phyloP scores from a whole-genome alignment of 345 rosid genomes.

The Passiflora organensis region DNA sequence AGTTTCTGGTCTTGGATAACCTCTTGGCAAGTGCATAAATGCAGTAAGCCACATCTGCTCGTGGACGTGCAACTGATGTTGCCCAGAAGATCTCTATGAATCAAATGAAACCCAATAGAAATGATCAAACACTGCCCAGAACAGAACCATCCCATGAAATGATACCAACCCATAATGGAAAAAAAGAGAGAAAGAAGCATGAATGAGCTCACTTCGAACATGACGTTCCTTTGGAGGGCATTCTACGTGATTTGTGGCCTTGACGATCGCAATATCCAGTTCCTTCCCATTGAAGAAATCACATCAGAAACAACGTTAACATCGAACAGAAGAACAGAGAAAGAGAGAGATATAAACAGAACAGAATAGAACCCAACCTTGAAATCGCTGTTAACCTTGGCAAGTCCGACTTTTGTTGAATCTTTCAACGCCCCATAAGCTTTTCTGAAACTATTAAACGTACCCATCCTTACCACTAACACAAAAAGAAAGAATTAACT shows the following conservation, averaged over 20 bases:
- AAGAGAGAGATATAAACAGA: not conserved
- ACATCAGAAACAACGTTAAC: not conserved
- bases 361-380: constrained; percentile 43
- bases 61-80: constrained; percentile 74
- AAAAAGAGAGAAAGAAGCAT: not conserved
- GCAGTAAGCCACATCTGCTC: constrained; percentile 96
- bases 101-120: constrained; percentile 1
- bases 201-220: constrained; percentile 57
- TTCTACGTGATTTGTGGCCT: constrained; percentile 93
- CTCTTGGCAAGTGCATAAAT: constrained; percentile 81
- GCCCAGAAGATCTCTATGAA: constrained; percentile 72
- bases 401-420: constrained; percentile 93
- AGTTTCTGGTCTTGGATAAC: constrained; percentile 71
- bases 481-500: no score
- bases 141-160: not conserved
- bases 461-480: constrained; percentile 37
- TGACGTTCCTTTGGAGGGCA: constrained; percentile 97
- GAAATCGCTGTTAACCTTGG: constrained; percentile 95
- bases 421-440: constrained; percentile 98
- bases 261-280: constrained; percentile 91
- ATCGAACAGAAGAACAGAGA: not conserved
- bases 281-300: constrained; percentile 32
- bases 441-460: constrained; percentile 76
- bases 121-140: not conserved
- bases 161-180: not conserved